Percentiles rank a stretch among this genome's conserved stretches.
phyloP scores from a whole-genome alignment of 441 rosid species.

The Eruca vesicaria region DNA sequence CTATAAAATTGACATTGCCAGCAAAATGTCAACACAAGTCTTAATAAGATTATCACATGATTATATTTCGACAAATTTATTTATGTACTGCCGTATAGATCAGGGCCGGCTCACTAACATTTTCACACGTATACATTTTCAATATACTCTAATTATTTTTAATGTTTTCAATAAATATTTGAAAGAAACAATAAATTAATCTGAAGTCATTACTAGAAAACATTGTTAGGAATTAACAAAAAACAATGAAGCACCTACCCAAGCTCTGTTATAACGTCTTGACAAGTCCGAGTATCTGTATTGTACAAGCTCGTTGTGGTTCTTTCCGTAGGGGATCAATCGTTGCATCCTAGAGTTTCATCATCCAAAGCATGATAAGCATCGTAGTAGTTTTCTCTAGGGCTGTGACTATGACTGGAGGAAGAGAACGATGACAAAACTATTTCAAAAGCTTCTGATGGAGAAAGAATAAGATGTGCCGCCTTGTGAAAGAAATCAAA shows the following conservation, averaged over 20 bases:
- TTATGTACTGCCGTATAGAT: too few relatives aligned
- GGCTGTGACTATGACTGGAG: constrained; percentile 20
- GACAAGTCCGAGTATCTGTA: constrained; percentile 92
- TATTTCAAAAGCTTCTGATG: constrained; percentile 50
- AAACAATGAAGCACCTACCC: constrained; percentile 47
- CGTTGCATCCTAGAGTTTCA: constrained; percentile 51
- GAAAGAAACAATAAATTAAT: too few relatives aligned
- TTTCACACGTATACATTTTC: too few relatives aligned
- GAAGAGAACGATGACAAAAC: constrained; percentile 52
- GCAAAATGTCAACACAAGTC: too few relatives aligned
- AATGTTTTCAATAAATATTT: too few relatives aligned
- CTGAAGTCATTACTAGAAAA: too few relatives aligned
- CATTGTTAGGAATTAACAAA: neutral
- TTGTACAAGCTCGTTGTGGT: constrained; percentile 48
- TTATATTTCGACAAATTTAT: too few relatives aligned
- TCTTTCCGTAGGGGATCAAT: constrained; percentile 55
- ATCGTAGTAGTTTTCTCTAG: constrained; percentile 22
- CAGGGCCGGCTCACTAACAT: too few relatives aligned
- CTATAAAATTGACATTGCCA: too few relatives aligned
- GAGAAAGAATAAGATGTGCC: constrained; percentile 76
- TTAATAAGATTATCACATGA: too few relatives aligned
- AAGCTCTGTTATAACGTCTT: constrained; percentile 95
- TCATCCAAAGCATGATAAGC: constrained; percentile 35
- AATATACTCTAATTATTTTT: too few relatives aligned
- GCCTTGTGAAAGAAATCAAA: constrained; percentile 79